These are phyloP conservation scores for Venturia aucupariae DNA, from an alignment of 2,329 filamentous ascomycete genomes.

Conservation along the genomic window DNA sequence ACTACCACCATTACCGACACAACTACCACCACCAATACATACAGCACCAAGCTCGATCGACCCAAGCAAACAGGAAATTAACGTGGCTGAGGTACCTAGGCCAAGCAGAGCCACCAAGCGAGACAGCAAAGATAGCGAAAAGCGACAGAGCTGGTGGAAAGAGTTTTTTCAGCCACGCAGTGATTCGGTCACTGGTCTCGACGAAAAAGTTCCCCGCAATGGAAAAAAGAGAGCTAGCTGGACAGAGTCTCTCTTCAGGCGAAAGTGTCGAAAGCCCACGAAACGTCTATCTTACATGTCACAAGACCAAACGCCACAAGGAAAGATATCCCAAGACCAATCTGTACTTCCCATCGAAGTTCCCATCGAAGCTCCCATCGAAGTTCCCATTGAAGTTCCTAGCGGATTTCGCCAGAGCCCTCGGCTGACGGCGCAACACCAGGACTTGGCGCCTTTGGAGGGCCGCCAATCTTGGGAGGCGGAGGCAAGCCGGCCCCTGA, in stretches of 20 bases:
- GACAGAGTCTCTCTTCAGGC: neutral
- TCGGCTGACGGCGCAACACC: neutral
- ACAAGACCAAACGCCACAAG: neutral
- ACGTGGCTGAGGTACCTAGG: neutral
- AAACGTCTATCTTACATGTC: neutral
- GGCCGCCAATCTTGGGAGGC: slow-evolving; percentile 27
- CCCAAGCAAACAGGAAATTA: neutral
- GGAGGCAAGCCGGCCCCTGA: slow-evolving; percentile 23
- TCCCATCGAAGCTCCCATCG: too few species aligned
- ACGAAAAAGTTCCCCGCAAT: neutral
- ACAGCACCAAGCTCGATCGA: neutral
- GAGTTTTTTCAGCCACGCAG: neutral
- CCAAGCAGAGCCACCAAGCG: neutral
- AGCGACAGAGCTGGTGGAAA: neutral
- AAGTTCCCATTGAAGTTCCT: too few species aligned
- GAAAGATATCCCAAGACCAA: neutral
- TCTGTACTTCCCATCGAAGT: neutral
- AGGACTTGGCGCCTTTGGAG: slow-evolving; percentile 26
- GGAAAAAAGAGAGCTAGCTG: neutral
- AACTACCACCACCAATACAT: neutral
- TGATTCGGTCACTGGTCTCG: neutral
- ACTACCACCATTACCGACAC: neutral
- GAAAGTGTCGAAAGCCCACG: neutral
- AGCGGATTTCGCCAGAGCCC: neutral
- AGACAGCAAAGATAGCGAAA: neutral